Base-by-base conservation (phyloP, 257 asterid genomes). In the Nicotiana benthamiana region DNA sequence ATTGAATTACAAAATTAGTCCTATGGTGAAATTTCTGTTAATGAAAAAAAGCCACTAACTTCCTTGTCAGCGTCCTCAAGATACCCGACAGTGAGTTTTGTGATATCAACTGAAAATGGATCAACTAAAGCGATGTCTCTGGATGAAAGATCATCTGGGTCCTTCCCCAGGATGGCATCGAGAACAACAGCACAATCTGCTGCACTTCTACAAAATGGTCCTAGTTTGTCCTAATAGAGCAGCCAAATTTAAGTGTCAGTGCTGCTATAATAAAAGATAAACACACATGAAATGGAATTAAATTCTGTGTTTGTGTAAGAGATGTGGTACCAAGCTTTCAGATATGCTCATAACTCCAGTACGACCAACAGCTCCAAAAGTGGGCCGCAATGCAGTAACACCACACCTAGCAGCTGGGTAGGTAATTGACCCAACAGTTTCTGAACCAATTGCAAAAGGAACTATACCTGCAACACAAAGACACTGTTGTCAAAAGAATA, bases 341-440 rank as follows among this genome's bases (percentile, higher is more conserved):
- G 99, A 92, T 83, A 92, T 84, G 92, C 98, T 93, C 91, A 95
- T 76, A 27, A 93, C 98, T 59, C 99, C 98, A 4, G 96, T 92
- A 77, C 98, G 92, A 56, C 97, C 97, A 57, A 91, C 93, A 52
- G 92, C 81, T 79, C 99, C 99, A 72, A 95, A 95, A 72, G 95
- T 90, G 20, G 98, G 98, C 59, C 97, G 94, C 30, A 95, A 67
- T 52, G 98, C 98, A 15, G 98, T 95, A 80, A 94, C 94, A 22
- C 98, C 97, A 82, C 99, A 95, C 57, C 98, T 94, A 78, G 97
- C 88, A 51, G 98, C 97, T 80, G 98, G 99, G 83, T 89, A 92
- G 61, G 98, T 92, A 32, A 95, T 91, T 61, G 99, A 93, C 65
- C 99, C 97, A 34, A 91, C 95, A 75, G 98, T 93, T 91, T 95